phyloP scores from a whole-genome alignment of 2,329 filamentous ascomycete genomes.

The Claviceps quebecensis region DNA sequence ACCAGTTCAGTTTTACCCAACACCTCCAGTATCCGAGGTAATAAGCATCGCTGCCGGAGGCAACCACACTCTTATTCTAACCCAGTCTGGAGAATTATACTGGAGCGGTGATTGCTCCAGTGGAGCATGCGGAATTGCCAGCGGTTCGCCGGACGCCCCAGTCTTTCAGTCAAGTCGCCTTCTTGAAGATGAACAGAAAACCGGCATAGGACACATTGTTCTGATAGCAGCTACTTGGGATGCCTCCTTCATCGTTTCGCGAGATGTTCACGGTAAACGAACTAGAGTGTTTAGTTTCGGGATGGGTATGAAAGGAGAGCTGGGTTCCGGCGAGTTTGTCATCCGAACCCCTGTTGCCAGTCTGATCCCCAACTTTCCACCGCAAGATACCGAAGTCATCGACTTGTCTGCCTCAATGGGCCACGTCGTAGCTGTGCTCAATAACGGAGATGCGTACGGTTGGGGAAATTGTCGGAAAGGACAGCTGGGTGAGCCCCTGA shows the following conservation, averaged over 20 bases:
- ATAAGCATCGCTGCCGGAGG: conserved; percentile 49
- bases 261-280: conserved; percentile 27
- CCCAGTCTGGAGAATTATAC: conserved; percentile 43
- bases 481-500: conserved; percentile 53
- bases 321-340: conserved; percentile 47
- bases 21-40: conserved; percentile 22
- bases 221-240: conserved; percentile 66
- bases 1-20: conserved; percentile 40
- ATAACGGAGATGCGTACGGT: conserved; percentile 65
- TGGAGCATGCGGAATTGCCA: conserved; percentile 38
- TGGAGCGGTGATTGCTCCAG: conserved; percentile 46
- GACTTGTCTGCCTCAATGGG: conserved; percentile 61
- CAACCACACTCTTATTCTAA: conserved; percentile 71
- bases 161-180: conserved; percentile 27
- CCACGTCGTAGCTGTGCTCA: conserved; percentile 61
- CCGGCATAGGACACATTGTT: conserved; percentile 15
- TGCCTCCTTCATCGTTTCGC: conserved; percentile 47
- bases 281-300: conserved; percentile 50
- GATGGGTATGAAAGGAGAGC: conserved; percentile 53
- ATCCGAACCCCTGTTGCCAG: conserved; percentile 33
- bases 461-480: conserved; percentile 84
- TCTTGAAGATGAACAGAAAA: conserved; percentile 14
- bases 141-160: conserved; percentile 14
- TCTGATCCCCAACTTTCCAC: conserved; percentile 49
- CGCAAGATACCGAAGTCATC: conserved; percentile 39